Percentiles rank a stretch among this genome's conserved stretches.
phyloP scores from a whole-genome alignment of 1,284 basidiomycete species.

The Trichosporon asahii region DNA sequence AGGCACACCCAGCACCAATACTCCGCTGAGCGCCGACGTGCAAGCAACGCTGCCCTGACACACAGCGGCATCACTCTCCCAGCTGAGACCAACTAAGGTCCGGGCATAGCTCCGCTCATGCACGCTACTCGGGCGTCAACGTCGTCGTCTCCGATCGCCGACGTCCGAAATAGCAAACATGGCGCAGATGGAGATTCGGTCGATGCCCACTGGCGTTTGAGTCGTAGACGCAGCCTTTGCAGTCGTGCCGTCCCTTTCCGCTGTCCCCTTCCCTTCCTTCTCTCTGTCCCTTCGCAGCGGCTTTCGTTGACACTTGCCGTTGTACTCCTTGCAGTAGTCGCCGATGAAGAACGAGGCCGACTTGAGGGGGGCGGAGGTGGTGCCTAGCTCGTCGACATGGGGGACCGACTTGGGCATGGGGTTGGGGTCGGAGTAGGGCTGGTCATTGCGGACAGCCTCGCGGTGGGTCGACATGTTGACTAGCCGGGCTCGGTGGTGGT shows the following conservation, averaged over 20 bases:
- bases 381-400: slow-evolving; percentile 84
- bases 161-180: not conserved
- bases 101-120: not conserved
- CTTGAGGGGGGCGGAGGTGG: slow-evolving; percentile 90
- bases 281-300: not conserved
- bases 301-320: slow-evolving; percentile 63
- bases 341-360: slow-evolving; percentile 97
- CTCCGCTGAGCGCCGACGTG: not conserved
- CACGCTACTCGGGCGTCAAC: too few relatives aligned
- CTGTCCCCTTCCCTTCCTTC: not conserved
- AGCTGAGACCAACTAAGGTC: not conserved
- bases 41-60: not conserved
- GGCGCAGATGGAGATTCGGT: not conserved
- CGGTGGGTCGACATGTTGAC: slow-evolving; percentile 38
- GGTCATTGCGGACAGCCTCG: slow-evolving; percentile 42
- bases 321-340: slow-evolving; percentile 91
- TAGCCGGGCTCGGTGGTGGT: not conserved
- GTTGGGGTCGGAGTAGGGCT: slow-evolving; percentile 65
- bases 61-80: not conserved
- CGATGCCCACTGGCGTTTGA: not conserved
- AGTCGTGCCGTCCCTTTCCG: not conserved
- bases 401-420: slow-evolving; percentile 72
- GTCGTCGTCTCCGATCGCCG: not conserved
- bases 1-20: too few relatives aligned
- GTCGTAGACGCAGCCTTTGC: not conserved